A percentile compares a stretch with the other conserved stretches of the same genome.
phyloP scores from a whole-genome alignment of 1,284 basidiomycete species.

The Ceratobasidium sp. region DNA sequence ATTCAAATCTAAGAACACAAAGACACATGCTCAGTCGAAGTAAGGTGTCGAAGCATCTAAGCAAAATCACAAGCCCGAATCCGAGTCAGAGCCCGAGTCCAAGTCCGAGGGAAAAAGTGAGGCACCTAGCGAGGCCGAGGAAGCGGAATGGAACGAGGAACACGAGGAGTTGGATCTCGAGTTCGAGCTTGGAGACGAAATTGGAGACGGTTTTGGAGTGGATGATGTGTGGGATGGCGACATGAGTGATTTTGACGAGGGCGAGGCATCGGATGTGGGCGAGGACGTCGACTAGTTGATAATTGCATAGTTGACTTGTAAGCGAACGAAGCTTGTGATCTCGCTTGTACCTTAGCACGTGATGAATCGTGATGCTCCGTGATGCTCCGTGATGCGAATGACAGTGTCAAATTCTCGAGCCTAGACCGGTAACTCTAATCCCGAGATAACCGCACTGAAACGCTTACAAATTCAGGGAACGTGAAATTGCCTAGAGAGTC shows the following conservation, averaged over 20 bases:
- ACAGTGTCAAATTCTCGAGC: too few species aligned
- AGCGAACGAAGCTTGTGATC: too few species aligned
- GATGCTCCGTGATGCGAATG: too few species aligned
- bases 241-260: background rate
- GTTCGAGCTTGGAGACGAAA: constrained; percentile 10
- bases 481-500: background rate
- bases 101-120: background rate
- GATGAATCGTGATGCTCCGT: too few species aligned
- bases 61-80: too few species aligned
- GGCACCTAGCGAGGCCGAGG: background rate
- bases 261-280: background rate
- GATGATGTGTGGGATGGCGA: background rate
- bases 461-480: constrained; percentile 7
- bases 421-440: too few species aligned
- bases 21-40: too few species aligned
- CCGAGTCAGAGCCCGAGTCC: background rate
- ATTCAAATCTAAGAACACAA: too few species aligned
- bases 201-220: background rate
- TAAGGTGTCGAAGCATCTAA: too few species aligned
- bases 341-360: too few species aligned
- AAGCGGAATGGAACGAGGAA: background rate
- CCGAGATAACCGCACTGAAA: background rate
- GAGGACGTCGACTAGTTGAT: background rate
- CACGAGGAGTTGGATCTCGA: background rate
- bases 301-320: too few species aligned